Percentiles rank a stretch among this genome's conserved stretches.
These are phyloP conservation scores for Corrigiola litoralis DNA, from an alignment of 179 eudicot species.

Conservation along the genomic window DNA sequence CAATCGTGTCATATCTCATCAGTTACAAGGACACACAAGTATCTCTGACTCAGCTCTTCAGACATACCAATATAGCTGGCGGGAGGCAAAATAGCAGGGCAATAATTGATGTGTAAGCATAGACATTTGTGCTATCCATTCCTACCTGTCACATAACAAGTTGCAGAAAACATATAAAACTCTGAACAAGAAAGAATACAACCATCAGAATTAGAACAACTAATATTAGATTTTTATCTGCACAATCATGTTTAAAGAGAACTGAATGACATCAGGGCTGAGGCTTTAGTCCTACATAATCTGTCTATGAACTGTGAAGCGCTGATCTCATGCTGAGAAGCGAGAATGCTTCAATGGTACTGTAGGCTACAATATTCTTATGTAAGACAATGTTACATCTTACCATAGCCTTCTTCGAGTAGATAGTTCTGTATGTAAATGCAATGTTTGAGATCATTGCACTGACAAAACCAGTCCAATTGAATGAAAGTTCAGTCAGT, in stretches of 20 bases:
- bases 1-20: neutral
- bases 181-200: neutral
- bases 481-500: conserved; percentile 25
- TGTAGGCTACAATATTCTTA: neutral
- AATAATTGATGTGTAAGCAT: conserved; percentile 20
- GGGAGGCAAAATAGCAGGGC: conserved; percentile 27
- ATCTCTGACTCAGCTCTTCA: neutral
- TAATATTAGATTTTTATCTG: neutral
- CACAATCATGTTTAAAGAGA: neutral
- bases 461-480: conserved; percentile 25
- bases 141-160: conserved; percentile 10
- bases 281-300: neutral
- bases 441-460: conserved; percentile 24
- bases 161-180: neutral
- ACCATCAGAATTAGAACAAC: neutral
- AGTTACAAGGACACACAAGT: neutral
- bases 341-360: neutral
- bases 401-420: conserved; percentile 26
- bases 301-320: too few relatives aligned
- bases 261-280: neutral
- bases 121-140: conserved; percentile 24
- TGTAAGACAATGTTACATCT: neutral
- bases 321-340: too few relatives aligned
- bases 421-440: conserved; percentile 23
- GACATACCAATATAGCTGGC: conserved; percentile 20